Conservation (phyloP, 129 eudicot species). For the Arctium lappa region DNA sequence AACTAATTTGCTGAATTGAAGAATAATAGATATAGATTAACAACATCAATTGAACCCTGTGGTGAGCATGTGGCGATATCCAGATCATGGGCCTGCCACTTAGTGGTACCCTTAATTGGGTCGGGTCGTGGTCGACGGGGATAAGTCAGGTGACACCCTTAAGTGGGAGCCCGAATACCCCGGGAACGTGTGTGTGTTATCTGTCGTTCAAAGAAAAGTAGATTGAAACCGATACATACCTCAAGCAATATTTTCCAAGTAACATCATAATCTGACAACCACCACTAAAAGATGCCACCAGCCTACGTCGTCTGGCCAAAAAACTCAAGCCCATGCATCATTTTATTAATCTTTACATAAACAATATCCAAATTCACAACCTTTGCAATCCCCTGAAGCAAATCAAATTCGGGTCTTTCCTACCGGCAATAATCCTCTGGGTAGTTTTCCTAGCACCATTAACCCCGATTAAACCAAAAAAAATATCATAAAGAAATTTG, state of each 20-base stretch:
- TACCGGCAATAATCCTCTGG: too few relatives aligned
- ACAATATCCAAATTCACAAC: slow-evolving; percentile 84
- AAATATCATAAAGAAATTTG: neutral
- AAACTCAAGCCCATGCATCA: slow-evolving; percentile 91
- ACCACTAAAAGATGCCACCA: slow-evolving; percentile 94
- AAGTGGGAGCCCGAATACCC: too few relatives aligned
- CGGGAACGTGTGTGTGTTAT: too few relatives aligned
- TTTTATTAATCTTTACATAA: slow-evolving; percentile 74
- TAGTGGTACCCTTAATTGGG: too few relatives aligned
- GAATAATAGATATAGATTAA: neutral
- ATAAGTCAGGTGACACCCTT: too few relatives aligned
- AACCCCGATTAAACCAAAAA: neutral
- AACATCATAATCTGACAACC: slow-evolving; percentile 99
- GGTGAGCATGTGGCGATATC: neutral
- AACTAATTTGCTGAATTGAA: neutral
- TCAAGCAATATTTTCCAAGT: slow-evolving; percentile 90
- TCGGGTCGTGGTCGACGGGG: too few relatives aligned
- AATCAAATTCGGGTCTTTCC: slow-evolving; percentile 44
- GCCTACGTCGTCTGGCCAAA: slow-evolving; percentile 64
- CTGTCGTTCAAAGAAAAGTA: neutral
- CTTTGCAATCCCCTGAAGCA: slow-evolving; percentile 76
- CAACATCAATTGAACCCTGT: neutral
- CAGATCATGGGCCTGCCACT: too few relatives aligned
- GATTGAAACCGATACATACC: slow-evolving; percentile 37
- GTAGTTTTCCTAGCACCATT: too few relatives aligned